Evolutionary conservation across 345 rosid species (phyloP), one percentile per base, ranked within the genome.

Genomic region (Ceriops tagal): DNA sequence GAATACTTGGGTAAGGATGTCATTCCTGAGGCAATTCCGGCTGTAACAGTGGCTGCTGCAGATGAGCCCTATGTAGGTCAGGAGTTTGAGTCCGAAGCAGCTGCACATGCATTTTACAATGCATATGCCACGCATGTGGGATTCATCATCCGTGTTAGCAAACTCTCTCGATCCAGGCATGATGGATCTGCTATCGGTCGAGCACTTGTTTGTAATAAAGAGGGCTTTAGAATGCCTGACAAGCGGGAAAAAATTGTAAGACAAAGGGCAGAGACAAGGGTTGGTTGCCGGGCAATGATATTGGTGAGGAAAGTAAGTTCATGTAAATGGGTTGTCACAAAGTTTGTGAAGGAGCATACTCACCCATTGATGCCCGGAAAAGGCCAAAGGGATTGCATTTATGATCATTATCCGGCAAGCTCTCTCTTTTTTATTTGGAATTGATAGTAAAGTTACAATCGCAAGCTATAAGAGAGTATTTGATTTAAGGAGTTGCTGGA

Each of bases 201-300:
- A 53, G 93, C 96, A 20, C 95, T 96, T 64, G 98, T 96, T 58
- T 96, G 99, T 75, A 96, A 96, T 79, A 92, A 88, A 74, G 99
- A 96, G 76, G 99, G 99, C 6, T 89, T 80, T 46, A 85, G 99
- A 81, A 82, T 90, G 84, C 92, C 97, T 31, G 93, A 92, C 77
- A 96, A 90, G 71, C 89, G 96, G 19, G 99, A 96, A 64, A 96
- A 90, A 68, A 86, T 92, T 65, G 92, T 96, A 35, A 89, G 99
- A 68, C 99, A 96, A 80, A 85, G 98, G 78, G 95, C 85, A 8
- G 99, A 96, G 79, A 96, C 99, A 0, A 85, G 99, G 66, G 98
- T 96, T 67, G 99, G 99, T 47, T 96, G 99, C 81, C 83, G 97
- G 86, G 99, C 98, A 53, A 96, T 96, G 99, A 80, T 96, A 71